phyloP scores from a whole-genome alignment of 345 rosid genomes.

The Boechera divaricarpa region DNA sequence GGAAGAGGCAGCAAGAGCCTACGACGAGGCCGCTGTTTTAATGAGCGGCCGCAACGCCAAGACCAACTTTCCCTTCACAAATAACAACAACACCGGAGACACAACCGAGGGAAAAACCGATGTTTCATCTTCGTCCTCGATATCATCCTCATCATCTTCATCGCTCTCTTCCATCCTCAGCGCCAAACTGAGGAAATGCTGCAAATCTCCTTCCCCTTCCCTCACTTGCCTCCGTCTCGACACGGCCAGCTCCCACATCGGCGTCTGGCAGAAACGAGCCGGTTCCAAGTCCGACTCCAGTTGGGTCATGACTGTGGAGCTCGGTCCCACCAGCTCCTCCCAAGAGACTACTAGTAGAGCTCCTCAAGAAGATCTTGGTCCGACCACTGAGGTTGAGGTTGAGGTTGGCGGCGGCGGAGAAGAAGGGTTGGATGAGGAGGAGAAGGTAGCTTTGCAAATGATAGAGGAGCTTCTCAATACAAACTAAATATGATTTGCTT shows the following conservation, averaged over 20 bases:
- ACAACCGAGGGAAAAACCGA: conserved; percentile 40
- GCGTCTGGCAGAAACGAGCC: conserved; percentile 85
- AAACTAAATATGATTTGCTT: conserved; percentile 48
- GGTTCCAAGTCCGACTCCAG: conserved; percentile 63
- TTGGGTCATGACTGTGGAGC: conserved; percentile 83
- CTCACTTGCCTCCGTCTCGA: conserved; percentile 83
- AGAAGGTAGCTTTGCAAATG: conserved; percentile 86
- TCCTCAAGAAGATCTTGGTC: conserved; percentile 32
- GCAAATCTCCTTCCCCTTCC: conserved; percentile 66
- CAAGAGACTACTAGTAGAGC: conserved; percentile 17
- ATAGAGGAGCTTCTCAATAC: conserved; percentile 90
- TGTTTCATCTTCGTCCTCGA: conserved; percentile 24
- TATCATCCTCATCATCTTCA: conserved; percentile 32
- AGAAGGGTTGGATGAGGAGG: conserved; percentile 59
- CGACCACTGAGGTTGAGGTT: conserved; percentile 23
- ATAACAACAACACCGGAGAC: conserved; percentile 28
- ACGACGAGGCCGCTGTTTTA: conserved; percentile 73
- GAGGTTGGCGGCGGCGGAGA: conserved; percentile 24
- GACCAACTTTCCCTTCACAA: conserved; percentile 61
- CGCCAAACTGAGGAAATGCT: conserved; percentile 72
- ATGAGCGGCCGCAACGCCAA: conserved; percentile 81
- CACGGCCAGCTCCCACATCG: conserved; percentile 70
- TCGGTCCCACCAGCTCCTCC: conserved; percentile 45
- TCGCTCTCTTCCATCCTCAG: conserved; percentile 59
- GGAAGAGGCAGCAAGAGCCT: conserved; percentile 77